phyloP scores from a whole-genome alignment of 2,329 filamentous ascomycete genomes.

The Onygena corvina region DNA sequence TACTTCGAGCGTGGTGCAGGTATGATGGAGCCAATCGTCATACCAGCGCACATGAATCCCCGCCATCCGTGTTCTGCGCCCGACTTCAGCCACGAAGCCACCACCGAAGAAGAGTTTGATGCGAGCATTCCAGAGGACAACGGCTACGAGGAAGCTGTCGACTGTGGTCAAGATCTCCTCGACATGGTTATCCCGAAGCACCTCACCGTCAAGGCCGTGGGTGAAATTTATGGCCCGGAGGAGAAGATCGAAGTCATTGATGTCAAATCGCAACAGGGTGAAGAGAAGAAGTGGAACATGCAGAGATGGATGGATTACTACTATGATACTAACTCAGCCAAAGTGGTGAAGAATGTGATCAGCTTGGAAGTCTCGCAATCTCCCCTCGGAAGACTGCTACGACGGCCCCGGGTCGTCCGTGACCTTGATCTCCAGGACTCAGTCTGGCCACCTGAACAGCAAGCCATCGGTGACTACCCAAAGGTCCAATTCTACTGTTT shows the following conservation, averaged over 20 bases:
- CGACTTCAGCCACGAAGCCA: slow-evolving; percentile 24
- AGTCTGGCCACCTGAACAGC: slow-evolving; percentile 40
- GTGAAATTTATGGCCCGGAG: slow-evolving; percentile 51
- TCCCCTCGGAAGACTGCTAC: slow-evolving; percentile 49
- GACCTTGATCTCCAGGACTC: slow-evolving; percentile 46
- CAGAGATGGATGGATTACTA: slow-evolving; percentile 56
- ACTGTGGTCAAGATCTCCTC: slow-evolving; percentile 52
- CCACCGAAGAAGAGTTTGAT: slow-evolving; percentile 24
- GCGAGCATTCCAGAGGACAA: slow-evolving; percentile 30
- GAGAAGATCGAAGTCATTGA: slow-evolving; percentile 56
- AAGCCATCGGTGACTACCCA: slow-evolving; percentile 46
- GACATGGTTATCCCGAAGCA: slow-evolving; percentile 57
- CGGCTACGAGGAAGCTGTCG: slow-evolving; percentile 36
- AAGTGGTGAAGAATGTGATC: slow-evolving; percentile 56
- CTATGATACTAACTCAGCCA: slow-evolving; percentile 48
- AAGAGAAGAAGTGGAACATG: slow-evolving; percentile 54
- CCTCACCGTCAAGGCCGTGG: slow-evolving; percentile 51
- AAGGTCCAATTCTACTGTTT: slow-evolving; percentile 58
- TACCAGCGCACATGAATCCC: slow-evolving; percentile 50
- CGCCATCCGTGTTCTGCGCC: slow-evolving; percentile 32
- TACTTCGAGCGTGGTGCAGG: slow-evolving; percentile 51
- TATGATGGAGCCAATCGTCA: slow-evolving; percentile 56
- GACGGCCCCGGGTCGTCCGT: slow-evolving; percentile 52
- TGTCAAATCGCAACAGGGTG: slow-evolving; percentile 56
- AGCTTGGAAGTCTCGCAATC: slow-evolving; percentile 56